These are phyloP conservation scores for Aspergillus taichungensis DNA, from an alignment of 495 filamentous ascomycete genomes.

Conservation along the genomic window DNA sequence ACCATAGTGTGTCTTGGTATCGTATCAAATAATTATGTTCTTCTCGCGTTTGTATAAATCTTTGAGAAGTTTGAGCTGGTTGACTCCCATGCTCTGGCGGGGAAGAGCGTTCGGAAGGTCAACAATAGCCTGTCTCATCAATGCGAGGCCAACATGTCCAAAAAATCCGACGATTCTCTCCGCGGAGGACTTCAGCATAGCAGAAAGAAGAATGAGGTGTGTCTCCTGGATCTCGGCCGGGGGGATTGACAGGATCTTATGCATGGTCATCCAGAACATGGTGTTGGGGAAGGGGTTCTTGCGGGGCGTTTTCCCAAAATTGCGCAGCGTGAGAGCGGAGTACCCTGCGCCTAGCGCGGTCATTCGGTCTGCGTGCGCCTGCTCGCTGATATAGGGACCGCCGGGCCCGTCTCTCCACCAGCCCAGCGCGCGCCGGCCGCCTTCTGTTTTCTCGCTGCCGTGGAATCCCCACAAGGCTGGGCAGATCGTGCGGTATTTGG, in stretches of 20 bases:
- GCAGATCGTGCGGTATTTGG: slow-evolving; percentile 73
- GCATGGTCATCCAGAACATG: slow-evolving; percentile 71
- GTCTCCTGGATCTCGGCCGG: slow-evolving; percentile 57
- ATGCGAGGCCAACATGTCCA: slow-evolving; percentile 56
- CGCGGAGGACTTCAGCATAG: slow-evolving; percentile 64
- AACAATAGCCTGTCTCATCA: slow-evolving; percentile 55
- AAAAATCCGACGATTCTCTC: slow-evolving; percentile 67
- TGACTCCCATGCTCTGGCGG: slow-evolving; percentile 43
- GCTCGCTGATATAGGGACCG: slow-evolving; percentile 51
- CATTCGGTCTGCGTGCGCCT: slow-evolving; percentile 71
- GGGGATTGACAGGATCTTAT: slow-evolving; percentile 65
- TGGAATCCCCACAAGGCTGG: slow-evolving; percentile 81
- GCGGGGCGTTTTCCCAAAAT: slow-evolving; percentile 60
- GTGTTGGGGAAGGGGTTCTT: slow-evolving; percentile 69
- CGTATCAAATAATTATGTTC: slow-evolving; percentile 41
- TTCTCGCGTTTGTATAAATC: slow-evolving; percentile 50
- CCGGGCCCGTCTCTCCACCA: slow-evolving; percentile 54
- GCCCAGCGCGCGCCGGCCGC: slow-evolving; percentile 60
- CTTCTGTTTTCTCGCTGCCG: slow-evolving; percentile 64
- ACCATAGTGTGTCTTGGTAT: too few species aligned
- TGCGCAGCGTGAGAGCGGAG: slow-evolving; percentile 68
- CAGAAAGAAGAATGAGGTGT: slow-evolving; percentile 68
- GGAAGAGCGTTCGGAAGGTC: slow-evolving; percentile 54
- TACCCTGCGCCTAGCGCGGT: slow-evolving; percentile 77
- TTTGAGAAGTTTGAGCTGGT: slow-evolving; percentile 49